These are phyloP conservation scores for Fragaria ananassa DNA, from an alignment of 306 rosid species.

Conservation along the genomic window DNA sequence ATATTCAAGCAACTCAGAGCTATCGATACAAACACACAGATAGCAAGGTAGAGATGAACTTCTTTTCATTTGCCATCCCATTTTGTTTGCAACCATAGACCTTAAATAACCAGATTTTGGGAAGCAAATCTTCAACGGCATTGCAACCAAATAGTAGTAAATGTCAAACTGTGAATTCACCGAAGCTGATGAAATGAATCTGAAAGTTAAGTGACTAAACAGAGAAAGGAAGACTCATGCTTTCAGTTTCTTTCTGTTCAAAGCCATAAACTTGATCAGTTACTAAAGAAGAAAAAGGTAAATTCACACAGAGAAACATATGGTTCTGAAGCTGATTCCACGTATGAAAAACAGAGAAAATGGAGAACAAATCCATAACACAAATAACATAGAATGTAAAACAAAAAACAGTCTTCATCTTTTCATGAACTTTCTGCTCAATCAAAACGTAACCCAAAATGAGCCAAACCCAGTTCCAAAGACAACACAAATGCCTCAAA, in stretches of 20 bases:
- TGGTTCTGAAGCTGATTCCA: not conserved
- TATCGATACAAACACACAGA: not conserved
- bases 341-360: not conserved
- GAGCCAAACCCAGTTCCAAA: not conserved
- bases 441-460: not conserved
- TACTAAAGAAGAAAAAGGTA: not conserved
- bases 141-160: not conserved
- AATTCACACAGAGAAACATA: not conserved
- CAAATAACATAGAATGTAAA: not conserved
- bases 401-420: not conserved
- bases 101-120: not conserved
- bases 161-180: not conserved
- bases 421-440: not conserved
- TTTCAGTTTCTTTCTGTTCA: not conserved
- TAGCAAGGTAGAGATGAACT: not conserved
- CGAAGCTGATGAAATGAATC: not conserved
- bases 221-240: not conserved
- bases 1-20: constrained; percentile 9
- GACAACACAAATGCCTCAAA: not conserved
- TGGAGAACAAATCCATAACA: not conserved
- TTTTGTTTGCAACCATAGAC: not conserved
- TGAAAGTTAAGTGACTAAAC: not conserved
- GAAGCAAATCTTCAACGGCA: constrained; percentile 5
- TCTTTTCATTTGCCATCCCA: not conserved
- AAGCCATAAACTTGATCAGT: not conserved